A percentile compares a stretch with the other conserved stretches of the same genome.
phyloP scores from a whole-genome alignment of 1,284 basidiomycete species.

The Cutaneotrichosporon daszewskae region DNA sequence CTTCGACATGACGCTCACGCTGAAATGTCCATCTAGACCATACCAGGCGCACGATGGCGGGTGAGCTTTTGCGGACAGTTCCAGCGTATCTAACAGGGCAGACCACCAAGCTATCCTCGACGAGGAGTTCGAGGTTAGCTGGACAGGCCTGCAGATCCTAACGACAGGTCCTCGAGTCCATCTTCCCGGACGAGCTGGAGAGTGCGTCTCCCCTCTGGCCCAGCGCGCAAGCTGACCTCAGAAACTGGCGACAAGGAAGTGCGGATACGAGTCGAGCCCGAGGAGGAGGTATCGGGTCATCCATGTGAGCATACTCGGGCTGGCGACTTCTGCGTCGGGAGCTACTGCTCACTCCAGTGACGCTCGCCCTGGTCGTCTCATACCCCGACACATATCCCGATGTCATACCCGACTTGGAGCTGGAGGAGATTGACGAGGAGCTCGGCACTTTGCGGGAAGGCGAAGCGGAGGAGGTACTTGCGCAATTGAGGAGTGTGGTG shows the following conservation, averaged over 20 bases:
- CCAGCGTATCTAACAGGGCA: conserved; percentile 12
- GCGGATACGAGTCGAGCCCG: conserved; percentile 81
- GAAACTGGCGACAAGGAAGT: conserved; percentile 77
- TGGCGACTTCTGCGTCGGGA: neutral
- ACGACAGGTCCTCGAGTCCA: conserved; percentile 80
- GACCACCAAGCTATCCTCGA: conserved; percentile 51
- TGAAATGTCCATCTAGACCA: neutral
- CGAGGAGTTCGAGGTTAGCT: conserved; percentile 79
- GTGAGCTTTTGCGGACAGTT: neutral
- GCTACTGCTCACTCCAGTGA: conserved; percentile 55
- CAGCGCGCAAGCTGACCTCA: conserved; percentile 59
- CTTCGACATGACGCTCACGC: too few species aligned
- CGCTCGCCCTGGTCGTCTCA: conserved; percentile 62
- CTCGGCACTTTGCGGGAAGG: conserved; percentile 52
- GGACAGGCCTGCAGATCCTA: conserved; percentile 1
- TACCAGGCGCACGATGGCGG: conserved; percentile 3
- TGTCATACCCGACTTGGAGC: conserved; percentile 64
- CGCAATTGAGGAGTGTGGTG: conserved; percentile 62
- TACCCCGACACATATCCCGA: conserved; percentile 70
- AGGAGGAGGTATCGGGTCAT: conserved; percentile 54
- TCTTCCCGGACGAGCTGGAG: conserved; percentile 88
- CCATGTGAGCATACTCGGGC: conserved; percentile 20
- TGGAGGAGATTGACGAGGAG: conserved; percentile 57
- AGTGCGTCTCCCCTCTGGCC: conserved; percentile 58
- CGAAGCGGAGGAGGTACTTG: conserved; percentile 59